phyloP scores from a whole-genome alignment of 805 yeast species.

The Blastobotrys chiropterorum region DNA sequence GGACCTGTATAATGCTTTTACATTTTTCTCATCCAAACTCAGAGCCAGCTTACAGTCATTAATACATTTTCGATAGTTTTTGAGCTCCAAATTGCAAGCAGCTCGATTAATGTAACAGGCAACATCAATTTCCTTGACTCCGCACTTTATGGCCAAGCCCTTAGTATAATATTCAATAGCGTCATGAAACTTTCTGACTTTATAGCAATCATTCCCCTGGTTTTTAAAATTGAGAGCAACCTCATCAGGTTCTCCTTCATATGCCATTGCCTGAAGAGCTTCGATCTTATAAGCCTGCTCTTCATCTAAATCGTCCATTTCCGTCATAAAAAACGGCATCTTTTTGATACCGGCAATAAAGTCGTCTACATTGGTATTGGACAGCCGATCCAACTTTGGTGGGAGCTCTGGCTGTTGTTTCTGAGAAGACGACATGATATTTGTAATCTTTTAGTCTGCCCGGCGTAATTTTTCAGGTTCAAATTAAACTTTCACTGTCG shows the following conservation, averaged over 20 bases:
- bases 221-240: constrained; percentile 81
- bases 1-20: constrained; percentile 81
- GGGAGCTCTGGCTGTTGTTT: constrained; percentile 71
- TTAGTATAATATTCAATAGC: constrained; percentile 77
- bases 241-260: constrained; percentile 94
- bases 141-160: constrained; percentile 69
- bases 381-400: constrained; percentile 66
- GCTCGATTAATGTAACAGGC: constrained; percentile 78
- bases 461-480: neutral
- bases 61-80: constrained; percentile 79
- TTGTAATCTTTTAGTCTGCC: constrained; percentile 26
- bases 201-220: constrained; percentile 88
- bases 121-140: constrained; percentile 45
- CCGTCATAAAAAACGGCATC: constrained; percentile 91
- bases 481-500: no score
- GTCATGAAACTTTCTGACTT: constrained; percentile 58
- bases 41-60: constrained; percentile 78
- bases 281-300: constrained; percentile 64
- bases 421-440: constrained; percentile 44
- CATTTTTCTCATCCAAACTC: constrained; percentile 55
- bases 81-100: constrained; percentile 80
- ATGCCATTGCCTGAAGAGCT: constrained; percentile 85
- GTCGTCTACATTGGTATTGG: constrained; percentile 54
- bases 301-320: constrained; percentile 63
- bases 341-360: constrained; percentile 71